Base-by-base conservation (phyloP, 2,329 filamentous ascomycete genomes). In the Nothophoma quercina region DNA sequence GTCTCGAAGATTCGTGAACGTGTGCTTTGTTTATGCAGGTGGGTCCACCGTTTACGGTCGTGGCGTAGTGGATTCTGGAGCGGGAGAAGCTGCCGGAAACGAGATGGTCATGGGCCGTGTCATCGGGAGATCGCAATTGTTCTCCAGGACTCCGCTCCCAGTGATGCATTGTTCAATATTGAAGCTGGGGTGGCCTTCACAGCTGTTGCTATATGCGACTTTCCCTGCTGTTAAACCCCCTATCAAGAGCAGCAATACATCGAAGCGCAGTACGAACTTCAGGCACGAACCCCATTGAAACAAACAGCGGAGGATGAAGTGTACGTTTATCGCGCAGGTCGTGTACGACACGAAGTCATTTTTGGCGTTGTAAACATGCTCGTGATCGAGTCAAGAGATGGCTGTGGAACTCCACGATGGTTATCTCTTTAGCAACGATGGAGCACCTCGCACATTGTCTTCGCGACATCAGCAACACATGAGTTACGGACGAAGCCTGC, bases 1-100 rank as follows among this genome's bases (percentile, higher is more conserved):
- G 50, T 53, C 39, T 53, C 50, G 50, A 53, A 53, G 32, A 26
- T 53, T 53, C 38, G 50, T 53, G 50, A 53, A 53, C 16, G 2
- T 38, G 26, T 34, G 38, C 26, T 38, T 32, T 48, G 36, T 33
- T 42, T 22, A 29, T 42, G 30, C 38, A n/a, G 35, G 50, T 48
- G 43, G 43, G 43, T 23, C 44, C 43, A 48, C 50, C 43, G 50
- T 48, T 51, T 25, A 33, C n/a, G 32, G 40, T 43, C 26, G 33
- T 47, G 43, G 39, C 50, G 50, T 38, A 18, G 36, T 53, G 43
- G 35, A 34, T 13, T 45, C 43, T 43, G 36, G 50, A 53, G 50
- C 50, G 50, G 47, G 43, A 39, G 33, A 28, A 4, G 26, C 33
- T 53, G 33, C 43, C 50, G 43, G 2, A 43, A 39, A 43, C 38